Conservation (phyloP, 129 eudicot species). For the Flaveria bidentis region DNA sequence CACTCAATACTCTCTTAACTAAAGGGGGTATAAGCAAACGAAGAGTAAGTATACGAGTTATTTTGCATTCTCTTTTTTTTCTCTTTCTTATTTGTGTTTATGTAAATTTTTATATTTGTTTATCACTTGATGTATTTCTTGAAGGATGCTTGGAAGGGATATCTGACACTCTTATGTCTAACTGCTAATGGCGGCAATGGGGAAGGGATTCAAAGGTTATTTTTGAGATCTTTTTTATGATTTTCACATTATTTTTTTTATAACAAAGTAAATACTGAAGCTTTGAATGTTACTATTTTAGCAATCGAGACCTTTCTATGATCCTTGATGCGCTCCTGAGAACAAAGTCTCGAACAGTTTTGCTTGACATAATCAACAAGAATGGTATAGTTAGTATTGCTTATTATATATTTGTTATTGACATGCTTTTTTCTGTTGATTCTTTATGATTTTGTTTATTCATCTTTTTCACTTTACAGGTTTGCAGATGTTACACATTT, state of each 20-base stretch:
- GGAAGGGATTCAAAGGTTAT: constrained; percentile 90
- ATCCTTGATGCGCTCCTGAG: constrained; percentile 81
- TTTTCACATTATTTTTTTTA: background rate
- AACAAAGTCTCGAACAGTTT: constrained; percentile 83
- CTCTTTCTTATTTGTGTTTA: background rate
- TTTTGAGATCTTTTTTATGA: background rate
- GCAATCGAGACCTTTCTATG: constrained; percentile 97
- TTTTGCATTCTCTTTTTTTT: background rate
- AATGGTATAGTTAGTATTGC: constrained; percentile 59
- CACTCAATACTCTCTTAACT: constrained; percentile 79
- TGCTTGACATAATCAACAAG: constrained; percentile 75
- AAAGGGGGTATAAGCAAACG: constrained; percentile 87
- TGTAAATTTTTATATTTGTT: constrained; percentile 1
- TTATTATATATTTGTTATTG: background rate
- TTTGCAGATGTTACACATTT: constrained; percentile 93
- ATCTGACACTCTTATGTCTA: constrained; percentile 80
- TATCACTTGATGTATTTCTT: constrained; percentile 4
- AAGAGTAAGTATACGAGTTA: constrained; percentile 42
- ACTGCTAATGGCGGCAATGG: constrained; percentile 89
- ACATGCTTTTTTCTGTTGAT: background rate
- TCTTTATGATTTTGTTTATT: background rate
- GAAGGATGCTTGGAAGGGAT: constrained; percentile 93
- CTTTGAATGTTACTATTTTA: constrained; percentile 34
- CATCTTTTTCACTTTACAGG: constrained; percentile 43
- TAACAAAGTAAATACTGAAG: constrained; percentile 20